These are phyloP conservation scores for Rhodotorula sp. DNA, from an alignment of 1,284 basidiomycete genomes.

Conservation along the genomic window DNA sequence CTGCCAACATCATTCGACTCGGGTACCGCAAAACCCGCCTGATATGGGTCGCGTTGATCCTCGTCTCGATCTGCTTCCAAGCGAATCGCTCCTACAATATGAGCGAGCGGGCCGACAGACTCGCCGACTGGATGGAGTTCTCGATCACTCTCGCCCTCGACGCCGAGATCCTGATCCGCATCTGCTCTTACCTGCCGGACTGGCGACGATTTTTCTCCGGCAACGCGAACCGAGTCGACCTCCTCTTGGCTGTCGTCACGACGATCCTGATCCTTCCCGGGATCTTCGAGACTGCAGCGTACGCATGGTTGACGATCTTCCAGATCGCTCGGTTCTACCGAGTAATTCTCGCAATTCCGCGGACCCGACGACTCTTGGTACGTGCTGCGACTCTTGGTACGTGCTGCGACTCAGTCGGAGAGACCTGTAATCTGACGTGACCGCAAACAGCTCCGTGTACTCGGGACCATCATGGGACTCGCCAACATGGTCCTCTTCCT, in stretches of 20 bases:
- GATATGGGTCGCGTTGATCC: slow-evolving; percentile 70
- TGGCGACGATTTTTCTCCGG: slow-evolving; percentile 72
- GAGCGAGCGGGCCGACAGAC: slow-evolving; percentile 53
- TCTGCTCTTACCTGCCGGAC: slow-evolving; percentile 71
- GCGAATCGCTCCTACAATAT: slow-evolving; percentile 68
- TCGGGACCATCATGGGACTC: slow-evolving; percentile 88
- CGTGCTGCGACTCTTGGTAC: slow-evolving; percentile 61
- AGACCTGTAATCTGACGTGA: slow-evolving; percentile 35
- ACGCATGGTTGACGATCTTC: slow-evolving; percentile 89
- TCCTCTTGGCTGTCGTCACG: slow-evolving; percentile 73
- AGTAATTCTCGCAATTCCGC: slow-evolving; percentile 82
- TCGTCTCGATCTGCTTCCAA: slow-evolving; percentile 65
- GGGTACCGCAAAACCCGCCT: slow-evolving; percentile 62
- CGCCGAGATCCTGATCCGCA: slow-evolving; percentile 77
- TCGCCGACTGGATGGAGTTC: slow-evolving; percentile 66
- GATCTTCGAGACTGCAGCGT: slow-evolving; percentile 65
- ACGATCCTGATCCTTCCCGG: slow-evolving; percentile 82
- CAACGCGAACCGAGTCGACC: slow-evolving; percentile 73
- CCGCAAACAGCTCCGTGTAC: slow-evolving; percentile 67
- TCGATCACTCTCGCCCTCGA: slow-evolving; percentile 82
- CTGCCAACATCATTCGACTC: slow-evolving; percentile 28
- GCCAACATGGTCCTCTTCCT: slow-evolving; percentile 93
- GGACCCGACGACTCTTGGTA: slow-evolving; percentile 76
- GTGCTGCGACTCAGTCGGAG: slow-evolving; percentile 43
- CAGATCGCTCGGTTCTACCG: slow-evolving; percentile 88